phyloP scores from a whole-genome alignment of 108 stramenopile species.

The Cylindrotheca closterium region DNA sequence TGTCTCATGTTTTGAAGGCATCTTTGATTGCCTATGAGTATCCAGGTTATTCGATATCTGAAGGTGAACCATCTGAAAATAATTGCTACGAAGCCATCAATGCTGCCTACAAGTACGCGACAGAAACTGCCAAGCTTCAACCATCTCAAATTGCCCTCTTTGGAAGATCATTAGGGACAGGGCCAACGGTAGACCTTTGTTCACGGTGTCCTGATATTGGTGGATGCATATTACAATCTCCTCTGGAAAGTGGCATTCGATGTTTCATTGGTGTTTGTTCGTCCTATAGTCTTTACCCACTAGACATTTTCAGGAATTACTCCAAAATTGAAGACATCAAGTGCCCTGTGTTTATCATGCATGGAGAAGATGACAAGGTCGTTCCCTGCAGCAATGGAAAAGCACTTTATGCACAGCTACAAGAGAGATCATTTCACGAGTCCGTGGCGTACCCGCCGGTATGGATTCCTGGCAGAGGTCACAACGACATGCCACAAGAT shows the following conservation, averaged over 20 bases:
- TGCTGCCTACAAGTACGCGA: conserved; percentile 87
- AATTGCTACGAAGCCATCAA: conserved; percentile 90
- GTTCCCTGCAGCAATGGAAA: conserved; percentile 34
- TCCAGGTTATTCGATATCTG: conserved; percentile 37
- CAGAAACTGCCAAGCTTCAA: conserved; percentile 49
- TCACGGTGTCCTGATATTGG: conserved; percentile 21
- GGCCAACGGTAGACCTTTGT: conserved; percentile 93
- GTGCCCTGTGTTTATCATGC: conserved; percentile 32
- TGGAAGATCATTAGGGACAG: conserved; percentile 86
- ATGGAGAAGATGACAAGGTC: conserved; percentile 21
- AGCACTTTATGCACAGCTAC: conserved; percentile 13
- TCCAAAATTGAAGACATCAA: conserved; percentile 19
- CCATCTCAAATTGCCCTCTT: conserved; percentile 89
- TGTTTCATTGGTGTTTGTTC: conserved; percentile 22
- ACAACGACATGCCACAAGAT: conserved; percentile 35
- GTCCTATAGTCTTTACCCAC: conserved; percentile 12
- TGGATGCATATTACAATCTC: conserved; percentile 41
- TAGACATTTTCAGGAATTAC: conserved; percentile 34
- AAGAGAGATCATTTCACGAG: conserved; percentile 6
- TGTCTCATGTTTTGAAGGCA: conserved; percentile 67
- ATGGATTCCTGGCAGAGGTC: conserved; percentile 28
- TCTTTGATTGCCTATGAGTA: conserved; percentile 97
- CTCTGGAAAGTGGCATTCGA: conserved; percentile 34
- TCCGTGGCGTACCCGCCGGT: conserved; percentile 22
- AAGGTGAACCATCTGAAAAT: conserved; percentile 56